Conservation (phyloP, 2,329 filamentous ascomycete species). For the Fusarium caatingaense region DNA sequence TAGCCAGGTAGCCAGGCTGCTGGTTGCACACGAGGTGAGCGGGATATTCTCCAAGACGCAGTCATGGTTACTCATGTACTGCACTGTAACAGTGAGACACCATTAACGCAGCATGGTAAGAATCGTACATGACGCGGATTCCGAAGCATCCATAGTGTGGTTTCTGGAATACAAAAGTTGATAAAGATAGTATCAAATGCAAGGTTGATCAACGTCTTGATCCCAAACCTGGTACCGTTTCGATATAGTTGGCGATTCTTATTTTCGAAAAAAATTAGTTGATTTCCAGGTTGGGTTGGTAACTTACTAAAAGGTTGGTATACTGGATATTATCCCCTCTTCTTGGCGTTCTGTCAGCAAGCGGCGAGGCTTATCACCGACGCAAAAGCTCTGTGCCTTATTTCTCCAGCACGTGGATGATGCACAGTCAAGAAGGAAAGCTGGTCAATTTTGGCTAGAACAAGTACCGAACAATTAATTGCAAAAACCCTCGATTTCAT, state of each 20-base stretch:
- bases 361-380: slow-evolving; percentile 4
- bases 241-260: neutral
- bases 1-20: neutral
- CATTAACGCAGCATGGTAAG: slow-evolving; percentile 9
- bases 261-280: neutral
- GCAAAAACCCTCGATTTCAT: neutral
- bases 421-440: neutral
- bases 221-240: neutral
- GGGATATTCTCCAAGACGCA: slow-evolving; percentile 13
- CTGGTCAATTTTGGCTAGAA: neutral
- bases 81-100: slow-evolving; percentile 21
- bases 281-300: neutral
- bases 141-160: neutral
- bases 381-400: neutral
- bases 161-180: slow-evolving; percentile 11
- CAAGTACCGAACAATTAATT: neutral
- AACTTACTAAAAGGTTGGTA: neutral
- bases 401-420: slow-evolving; percentile 14
- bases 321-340: slow-evolving; percentile 10
- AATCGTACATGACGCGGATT: slow-evolving; percentile 6
- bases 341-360: slow-evolving; percentile 18
- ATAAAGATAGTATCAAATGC: slow-evolving; percentile 32
- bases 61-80: slow-evolving; percentile 9
- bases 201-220: neutral
- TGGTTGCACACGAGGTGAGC: slow-evolving; percentile 11